Evolutionary conservation across 352 stramenopile species (phyloP).

Genomic region (Pythium monospermum): DNA sequence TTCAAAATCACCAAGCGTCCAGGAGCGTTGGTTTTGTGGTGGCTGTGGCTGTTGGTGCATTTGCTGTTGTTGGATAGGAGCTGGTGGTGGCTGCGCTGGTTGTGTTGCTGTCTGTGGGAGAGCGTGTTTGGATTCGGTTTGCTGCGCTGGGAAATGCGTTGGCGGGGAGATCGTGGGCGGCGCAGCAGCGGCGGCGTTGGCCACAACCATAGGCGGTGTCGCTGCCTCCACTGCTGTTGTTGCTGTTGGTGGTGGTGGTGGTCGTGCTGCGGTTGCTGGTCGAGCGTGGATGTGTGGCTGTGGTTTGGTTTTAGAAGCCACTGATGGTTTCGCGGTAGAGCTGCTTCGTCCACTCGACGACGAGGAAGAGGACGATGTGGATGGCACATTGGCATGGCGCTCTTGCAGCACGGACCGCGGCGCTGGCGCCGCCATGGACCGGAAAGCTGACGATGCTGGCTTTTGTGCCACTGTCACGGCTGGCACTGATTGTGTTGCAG

Average conservation of each 20-base stretch:
- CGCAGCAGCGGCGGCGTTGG: neutral
- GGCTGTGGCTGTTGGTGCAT: conserved; percentile 1
- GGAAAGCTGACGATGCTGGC: neutral
- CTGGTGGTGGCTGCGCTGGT: neutral
- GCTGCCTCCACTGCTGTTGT: no score
- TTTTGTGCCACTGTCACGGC: neutral
- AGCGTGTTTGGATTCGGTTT: neutral
- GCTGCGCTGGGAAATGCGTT: neutral
- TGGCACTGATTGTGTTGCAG: neutral
- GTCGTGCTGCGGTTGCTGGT: no score
- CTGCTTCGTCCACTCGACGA: neutral
- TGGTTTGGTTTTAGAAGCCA: no score
- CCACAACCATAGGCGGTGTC: conserved; percentile 4
- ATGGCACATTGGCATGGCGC: conserved; percentile 11
- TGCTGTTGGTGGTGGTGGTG: conserved; percentile 2
- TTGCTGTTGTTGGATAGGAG: neutral
- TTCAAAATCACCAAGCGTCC: conserved; percentile 85
- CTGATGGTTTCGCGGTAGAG: no score
- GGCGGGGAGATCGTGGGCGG: conserved; percentile 10
- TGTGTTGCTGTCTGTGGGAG: neutral
- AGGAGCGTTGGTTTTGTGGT: no score
- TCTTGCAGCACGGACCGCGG: conserved; percentile 12
- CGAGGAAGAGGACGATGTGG: neutral
- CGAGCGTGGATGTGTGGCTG: no score
- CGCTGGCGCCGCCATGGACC: neutral